Percentiles rank a stretch among this genome's conserved stretches.
These are phyloP conservation scores for Bretschneidera sinensis DNA, from an alignment of 345 rosid genomes.

Conservation along the genomic window DNA sequence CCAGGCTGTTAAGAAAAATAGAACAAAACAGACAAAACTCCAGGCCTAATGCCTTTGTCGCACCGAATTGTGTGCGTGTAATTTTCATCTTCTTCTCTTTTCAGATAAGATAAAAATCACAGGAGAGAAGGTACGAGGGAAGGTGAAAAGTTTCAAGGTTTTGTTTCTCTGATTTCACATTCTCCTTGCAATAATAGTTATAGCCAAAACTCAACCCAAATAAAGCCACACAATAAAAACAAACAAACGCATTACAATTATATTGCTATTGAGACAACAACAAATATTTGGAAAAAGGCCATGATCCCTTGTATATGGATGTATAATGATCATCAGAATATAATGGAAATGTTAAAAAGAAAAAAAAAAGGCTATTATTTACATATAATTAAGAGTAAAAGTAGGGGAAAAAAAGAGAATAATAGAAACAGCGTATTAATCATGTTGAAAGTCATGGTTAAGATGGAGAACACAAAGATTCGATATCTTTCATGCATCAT, in stretches of 20 bases:
- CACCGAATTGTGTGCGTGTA: no score
- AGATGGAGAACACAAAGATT: slow-evolving; percentile 28
- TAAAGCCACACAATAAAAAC: not conserved
- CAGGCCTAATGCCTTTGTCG: no score
- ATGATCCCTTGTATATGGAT: slow-evolving; percentile 4
- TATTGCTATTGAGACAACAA: not conserved
- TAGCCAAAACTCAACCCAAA: not conserved
- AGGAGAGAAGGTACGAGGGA: slow-evolving; percentile 10
- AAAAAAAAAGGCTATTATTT: slow-evolving; percentile 24
- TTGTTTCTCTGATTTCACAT: slow-evolving; percentile 1
- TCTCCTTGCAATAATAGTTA: not conserved
- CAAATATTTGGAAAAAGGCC: slow-evolving; percentile 3
- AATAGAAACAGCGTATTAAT: slow-evolving; percentile 15
- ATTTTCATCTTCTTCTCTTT: no score
- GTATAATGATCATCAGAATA: not conserved
- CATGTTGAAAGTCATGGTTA: slow-evolving; percentile 28
- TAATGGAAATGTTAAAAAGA: not conserved
- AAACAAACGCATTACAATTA: not conserved
- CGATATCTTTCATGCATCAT: slow-evolving; percentile 29
- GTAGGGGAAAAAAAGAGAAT: no score
- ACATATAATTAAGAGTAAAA: slow-evolving; percentile 23
- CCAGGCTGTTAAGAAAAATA: no score
- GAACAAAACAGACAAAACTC: slow-evolving; percentile 16
- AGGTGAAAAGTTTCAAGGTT: slow-evolving; percentile 1
- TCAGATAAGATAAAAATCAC: not conserved